phyloP scores from a whole-genome alignment of 2,329 filamentous ascomycete species.

The Xylariales sp. region DNA sequence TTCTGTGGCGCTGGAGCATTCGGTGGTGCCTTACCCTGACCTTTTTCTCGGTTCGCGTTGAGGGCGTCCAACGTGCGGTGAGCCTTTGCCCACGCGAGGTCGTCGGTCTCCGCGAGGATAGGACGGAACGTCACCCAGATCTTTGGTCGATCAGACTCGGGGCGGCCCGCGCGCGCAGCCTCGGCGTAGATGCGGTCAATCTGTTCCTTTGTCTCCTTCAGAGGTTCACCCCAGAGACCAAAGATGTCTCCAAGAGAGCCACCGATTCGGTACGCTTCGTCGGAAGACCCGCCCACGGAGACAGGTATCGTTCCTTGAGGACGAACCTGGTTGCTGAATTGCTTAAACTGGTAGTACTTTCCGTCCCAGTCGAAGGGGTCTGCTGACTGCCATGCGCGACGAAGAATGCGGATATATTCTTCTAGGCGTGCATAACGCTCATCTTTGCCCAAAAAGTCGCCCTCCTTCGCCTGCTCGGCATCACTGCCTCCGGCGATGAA shows the following conservation, averaged over 20 bases:
- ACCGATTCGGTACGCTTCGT: conserved; percentile 55
- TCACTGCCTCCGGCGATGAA: conserved; percentile 61
- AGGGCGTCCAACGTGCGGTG: conserved; percentile 50
- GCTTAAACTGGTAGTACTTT: conserved; percentile 55
- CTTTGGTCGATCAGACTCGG: conserved; percentile 47
- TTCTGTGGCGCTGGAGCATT: conserved; percentile 45
- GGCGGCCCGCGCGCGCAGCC: conserved; percentile 51
- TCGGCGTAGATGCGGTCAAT: conserved; percentile 57
- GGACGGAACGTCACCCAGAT: conserved; percentile 64
- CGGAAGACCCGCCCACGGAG: conserved; percentile 55
- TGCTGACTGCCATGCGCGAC: conserved; percentile 50
- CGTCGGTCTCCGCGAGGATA: conserved; percentile 56
- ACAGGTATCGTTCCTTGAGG: conserved; percentile 53
- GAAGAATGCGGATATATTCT: conserved; percentile 58
- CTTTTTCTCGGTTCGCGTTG: conserved; percentile 35
- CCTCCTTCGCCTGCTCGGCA: conserved; percentile 54
- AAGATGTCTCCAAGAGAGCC: conserved; percentile 58
- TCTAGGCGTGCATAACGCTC: conserved; percentile 54
- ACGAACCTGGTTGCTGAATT: conserved; percentile 49
- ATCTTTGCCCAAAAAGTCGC: conserved; percentile 54
- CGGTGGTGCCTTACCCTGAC: conserved; percentile 21
- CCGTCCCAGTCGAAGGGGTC: conserved; percentile 59
- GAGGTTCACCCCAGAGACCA: conserved; percentile 58
- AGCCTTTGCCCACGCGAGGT: conserved; percentile 58
- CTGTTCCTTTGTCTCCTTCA: conserved; percentile 60